Evolutionary conservation across 2,329 filamentous ascomycete genomes (phyloP).

Genomic region (Ceratocystiopsis sp.): DNA sequence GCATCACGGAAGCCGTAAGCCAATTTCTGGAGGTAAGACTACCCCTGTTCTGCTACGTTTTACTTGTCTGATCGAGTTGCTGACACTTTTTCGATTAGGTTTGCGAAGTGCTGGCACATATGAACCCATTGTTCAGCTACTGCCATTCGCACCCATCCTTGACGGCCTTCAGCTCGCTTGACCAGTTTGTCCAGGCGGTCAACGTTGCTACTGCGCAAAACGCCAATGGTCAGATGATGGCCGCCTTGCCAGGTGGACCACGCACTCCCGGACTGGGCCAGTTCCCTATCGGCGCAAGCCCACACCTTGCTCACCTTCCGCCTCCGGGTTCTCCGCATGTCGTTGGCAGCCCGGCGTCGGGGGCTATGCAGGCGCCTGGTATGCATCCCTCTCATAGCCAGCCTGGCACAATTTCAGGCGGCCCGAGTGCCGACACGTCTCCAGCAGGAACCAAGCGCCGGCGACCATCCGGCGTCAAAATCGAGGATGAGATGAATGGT

Average conservation of each 20-base stretch:
- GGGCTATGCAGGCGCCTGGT: conserved; percentile 44
- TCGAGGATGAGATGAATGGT: conserved; percentile 31
- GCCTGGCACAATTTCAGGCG: conserved; percentile 48
- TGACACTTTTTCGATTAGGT: conserved; percentile 24
- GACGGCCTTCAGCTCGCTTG: conserved; percentile 39
- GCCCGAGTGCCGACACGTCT: conserved; percentile 50
- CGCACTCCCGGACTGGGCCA: conserved; percentile 38
- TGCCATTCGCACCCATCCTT: conserved; percentile 36
- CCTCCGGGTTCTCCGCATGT: conserved; percentile 45
- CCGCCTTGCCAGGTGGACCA: conserved; percentile 27
- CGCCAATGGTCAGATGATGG: conserved; percentile 28
- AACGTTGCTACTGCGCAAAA: conserved; percentile 18
- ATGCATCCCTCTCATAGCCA: conserved; percentile 54
- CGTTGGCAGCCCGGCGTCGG: conserved; percentile 39
- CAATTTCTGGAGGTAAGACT: conserved; percentile 49
- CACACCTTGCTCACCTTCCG: conserved; percentile 40
- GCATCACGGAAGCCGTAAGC: conserved; percentile 42
- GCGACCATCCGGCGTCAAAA: conserved; percentile 39
- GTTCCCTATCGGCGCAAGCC: conserved; percentile 42
- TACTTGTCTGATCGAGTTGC: too few species aligned
- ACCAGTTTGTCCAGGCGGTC: conserved; percentile 38
- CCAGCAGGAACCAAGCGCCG: conserved; percentile 43
- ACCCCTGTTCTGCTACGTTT: too few species aligned
- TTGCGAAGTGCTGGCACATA: conserved; percentile 48
- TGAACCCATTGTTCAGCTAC: conserved; percentile 45